Evolutionary conservation across 2,329 filamentous ascomycete species (phyloP), one percentile per base, ranked within the genome.

Genomic region (Fusarium sambucinum): DNA sequence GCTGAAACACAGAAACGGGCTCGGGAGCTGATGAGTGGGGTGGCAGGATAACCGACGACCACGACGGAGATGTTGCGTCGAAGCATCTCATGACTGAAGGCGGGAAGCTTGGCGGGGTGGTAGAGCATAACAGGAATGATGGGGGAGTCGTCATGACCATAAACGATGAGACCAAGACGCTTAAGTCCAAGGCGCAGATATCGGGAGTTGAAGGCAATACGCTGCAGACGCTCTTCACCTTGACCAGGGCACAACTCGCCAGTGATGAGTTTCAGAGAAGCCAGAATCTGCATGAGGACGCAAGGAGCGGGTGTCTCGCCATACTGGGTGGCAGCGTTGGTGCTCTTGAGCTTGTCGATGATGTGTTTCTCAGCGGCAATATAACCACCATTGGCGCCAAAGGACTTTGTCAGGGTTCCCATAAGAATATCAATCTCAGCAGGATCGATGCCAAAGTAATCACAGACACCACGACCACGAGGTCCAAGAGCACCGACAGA

Each of bases 1-100:
- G 96, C 90, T 5, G 94, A 97, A 54, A 99, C 89, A 78, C 96
- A 99, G 87, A 99, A 97, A 47, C 96, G 92, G 51, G 93, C 96
- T 68, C 96, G 92, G 21, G 95, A 97, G 66, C 92, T 96, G 73
- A 98, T 96, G 45, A 99, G 87, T 2, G 96, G 96, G 3, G 96
- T 99, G 11, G 95, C 96, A 8, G 96, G 96, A 78, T 99, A 99
- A 53, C 95, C 96, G 65, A 99, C 96, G 45, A 99, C 93, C 38
- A 99, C 96, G 52, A 98, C 93, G 0, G 95, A 96, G 73, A 99
- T 98, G 81, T 97, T 98, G 76, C 96, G 93, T 82, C 92, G 93
- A 63, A 98, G 88, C 96, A 99, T 98, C 80, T 98, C 96, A 78
- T 97, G 96, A 50, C 94, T 97, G 81, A 99, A 99, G 61, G 96